Evolutionary conservation across 164 flowering plant genomes (phyloP).

Genomic region (Houttuynia cordata): DNA sequence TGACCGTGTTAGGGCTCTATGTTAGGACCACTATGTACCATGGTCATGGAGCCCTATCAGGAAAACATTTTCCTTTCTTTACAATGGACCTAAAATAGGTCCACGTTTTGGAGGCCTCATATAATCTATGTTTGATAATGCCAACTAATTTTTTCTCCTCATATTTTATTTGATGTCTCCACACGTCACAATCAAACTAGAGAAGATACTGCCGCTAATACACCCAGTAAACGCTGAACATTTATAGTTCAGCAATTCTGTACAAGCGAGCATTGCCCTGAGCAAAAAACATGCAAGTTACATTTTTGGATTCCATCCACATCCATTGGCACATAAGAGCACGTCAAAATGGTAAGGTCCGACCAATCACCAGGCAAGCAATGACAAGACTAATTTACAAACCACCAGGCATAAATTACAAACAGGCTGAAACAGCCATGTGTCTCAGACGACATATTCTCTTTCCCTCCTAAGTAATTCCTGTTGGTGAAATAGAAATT

Average conservation of each 20-base stretch:
- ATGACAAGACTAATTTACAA: constrained; percentile 19
- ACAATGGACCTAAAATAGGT: no score
- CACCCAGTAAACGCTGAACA: not conserved
- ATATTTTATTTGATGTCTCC: not conserved
- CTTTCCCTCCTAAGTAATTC: constrained; percentile 43
- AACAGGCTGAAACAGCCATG: not conserved
- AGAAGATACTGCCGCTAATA: not conserved
- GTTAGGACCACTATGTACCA: no score
- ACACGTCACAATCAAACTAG: no score
- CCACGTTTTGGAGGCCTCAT: no score
- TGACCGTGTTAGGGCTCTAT: no score
- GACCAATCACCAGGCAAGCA: not conserved
- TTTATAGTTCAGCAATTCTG: not conserved
- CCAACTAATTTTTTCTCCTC: no score
- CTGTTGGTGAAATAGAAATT: constrained; percentile 16
- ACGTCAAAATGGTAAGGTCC: not conserved
- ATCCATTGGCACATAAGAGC: not conserved
- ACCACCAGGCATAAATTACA: constrained; percentile 11
- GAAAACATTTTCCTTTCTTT: no score
- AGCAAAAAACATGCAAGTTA: not conserved
- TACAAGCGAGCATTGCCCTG: not conserved
- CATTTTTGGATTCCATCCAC: not conserved
- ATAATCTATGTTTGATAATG: no score
- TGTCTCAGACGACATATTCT: constrained; percentile 21
- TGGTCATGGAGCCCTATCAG: no score